Evolutionary conservation across 108 stramenopile genomes (phyloP), one percentile per base, ranked within the genome.

Genomic region (Cylindrotheca fusiformis): DNA sequence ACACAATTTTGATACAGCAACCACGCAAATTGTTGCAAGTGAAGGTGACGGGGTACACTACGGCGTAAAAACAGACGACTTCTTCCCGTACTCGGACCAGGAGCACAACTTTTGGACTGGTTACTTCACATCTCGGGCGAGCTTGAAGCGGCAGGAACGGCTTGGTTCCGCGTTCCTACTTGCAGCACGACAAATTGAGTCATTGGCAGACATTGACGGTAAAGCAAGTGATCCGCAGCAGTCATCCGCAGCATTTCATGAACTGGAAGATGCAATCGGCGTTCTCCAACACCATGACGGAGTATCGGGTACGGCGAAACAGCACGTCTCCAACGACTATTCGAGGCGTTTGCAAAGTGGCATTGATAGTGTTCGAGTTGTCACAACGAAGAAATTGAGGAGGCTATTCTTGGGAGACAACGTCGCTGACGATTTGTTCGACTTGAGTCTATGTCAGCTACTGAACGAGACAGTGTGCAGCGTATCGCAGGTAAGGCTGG

Each of bases 41-140:
- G 22, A 5, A 4, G 26, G 21, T 19, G 24, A 6, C 5, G 29
- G 5, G 4, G 33, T 32, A 25, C 24, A n/a, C 14, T 85, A 76
- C 74, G 55, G 46, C 36, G 58, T 77, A n/a, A 93, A 94, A 58
- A 63, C 63, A 30, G 95, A 96, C 50, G 97, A 98, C 56, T 94
- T 96, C 66, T 93, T 98, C 56, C 97, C 97, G n/a, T 96, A 96
- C 67, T 72, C 88, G 48, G 95, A 96, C 66, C 84, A 86, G 60
- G 71, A 82, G 31, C 78, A 96, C 60, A 80, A 88, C 58, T 97
- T 91, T 72, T 98, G 97, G 97, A 95, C 95, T 14, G 96, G 97
- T 0, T 97, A 95, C 71, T 97, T 95, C 75, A 85, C 96, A 4
- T 85, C 82, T 25, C 82, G 97, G 6, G 72, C 95, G 14, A 72